These are phyloP conservation scores for Lactarius indigo DNA, from an alignment of 768 basidiomycete species.

Conservation along the genomic window DNA sequence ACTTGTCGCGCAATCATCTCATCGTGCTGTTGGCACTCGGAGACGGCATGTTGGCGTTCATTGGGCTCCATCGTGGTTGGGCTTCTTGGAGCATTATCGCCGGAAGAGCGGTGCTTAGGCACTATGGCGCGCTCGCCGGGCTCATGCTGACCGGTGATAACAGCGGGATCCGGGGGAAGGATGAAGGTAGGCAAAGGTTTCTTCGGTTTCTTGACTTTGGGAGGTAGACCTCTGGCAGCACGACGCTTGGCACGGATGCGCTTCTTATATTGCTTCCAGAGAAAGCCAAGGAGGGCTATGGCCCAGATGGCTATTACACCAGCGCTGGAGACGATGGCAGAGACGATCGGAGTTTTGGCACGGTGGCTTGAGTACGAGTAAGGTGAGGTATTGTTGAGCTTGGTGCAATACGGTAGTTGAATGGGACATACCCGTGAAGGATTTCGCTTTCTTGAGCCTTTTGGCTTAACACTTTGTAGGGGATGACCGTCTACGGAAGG, in stretches of 20 bases:
- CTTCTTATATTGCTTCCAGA: slow-evolving; percentile 21
- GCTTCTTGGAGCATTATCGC: neutral
- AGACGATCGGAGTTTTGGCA: slow-evolving; percentile 23
- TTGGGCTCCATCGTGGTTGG: slow-evolving; percentile 11
- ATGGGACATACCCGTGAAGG: slow-evolving; percentile 19
- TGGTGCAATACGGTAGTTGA: neutral
- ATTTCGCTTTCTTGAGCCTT: neutral
- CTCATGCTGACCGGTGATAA: slow-evolving; percentile 18
- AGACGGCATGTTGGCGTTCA: neutral
- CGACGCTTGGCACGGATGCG: slow-evolving; percentile 20
- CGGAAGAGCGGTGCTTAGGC: slow-evolving; percentile 9
- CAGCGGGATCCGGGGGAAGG: slow-evolving; percentile 25
- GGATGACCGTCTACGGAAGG: neutral
- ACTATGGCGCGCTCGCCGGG: slow-evolving; percentile 20
- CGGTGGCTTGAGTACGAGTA: slow-evolving; percentile 7
- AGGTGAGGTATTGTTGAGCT: neutral
- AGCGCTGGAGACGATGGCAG: slow-evolving; percentile 20
- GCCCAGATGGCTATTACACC: slow-evolving; percentile 17
- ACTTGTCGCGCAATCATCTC: slow-evolving; percentile 19
- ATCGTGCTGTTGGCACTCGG: slow-evolving; percentile 1
- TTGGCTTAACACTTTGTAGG: neutral
- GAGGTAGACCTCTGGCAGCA: slow-evolving; percentile 12
- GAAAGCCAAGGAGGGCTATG: slow-evolving; percentile 12
- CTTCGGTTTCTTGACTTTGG: slow-evolving; percentile 16
- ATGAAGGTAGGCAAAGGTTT: slow-evolving; percentile 23